phyloP scores from a whole-genome alignment of 2,329 filamentous ascomycete genomes.

The Falciphora oryzae region DNA sequence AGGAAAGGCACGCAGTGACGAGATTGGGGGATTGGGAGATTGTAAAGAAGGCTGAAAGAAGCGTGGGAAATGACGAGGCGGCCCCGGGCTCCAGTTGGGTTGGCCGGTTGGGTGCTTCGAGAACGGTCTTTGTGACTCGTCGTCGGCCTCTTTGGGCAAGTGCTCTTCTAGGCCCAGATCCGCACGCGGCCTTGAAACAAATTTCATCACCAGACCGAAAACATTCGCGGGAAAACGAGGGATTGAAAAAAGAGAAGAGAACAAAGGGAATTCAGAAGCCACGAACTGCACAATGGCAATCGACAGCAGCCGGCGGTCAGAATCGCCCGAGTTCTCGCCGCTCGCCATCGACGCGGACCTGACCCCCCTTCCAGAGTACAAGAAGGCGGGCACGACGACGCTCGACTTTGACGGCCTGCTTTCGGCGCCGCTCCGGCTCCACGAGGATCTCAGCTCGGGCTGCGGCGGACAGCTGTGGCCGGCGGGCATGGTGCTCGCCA shows the following conservation, averaged over 20 bases:
- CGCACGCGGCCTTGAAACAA: background rate
- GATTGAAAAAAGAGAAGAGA: background rate
- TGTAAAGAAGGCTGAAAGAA: too few relatives aligned
- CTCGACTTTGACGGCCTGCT: constrained; percentile 65
- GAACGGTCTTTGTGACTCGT: background rate
- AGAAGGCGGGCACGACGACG: constrained; percentile 44
- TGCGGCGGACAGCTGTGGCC: constrained; percentile 96
- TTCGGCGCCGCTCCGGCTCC: constrained; percentile 62
- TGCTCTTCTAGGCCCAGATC: background rate
- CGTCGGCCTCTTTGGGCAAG: background rate
- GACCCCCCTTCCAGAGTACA: constrained; percentile 54
- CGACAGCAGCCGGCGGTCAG: constrained; percentile 1
- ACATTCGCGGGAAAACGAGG: background rate
- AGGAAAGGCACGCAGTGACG: background rate
- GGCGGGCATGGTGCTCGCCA: constrained; percentile 80
- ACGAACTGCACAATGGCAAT: constrained; percentile 11
- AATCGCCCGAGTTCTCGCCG: constrained; percentile 32
- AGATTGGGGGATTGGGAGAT: background rate
- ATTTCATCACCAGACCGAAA: background rate
- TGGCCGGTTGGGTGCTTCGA: background rate
- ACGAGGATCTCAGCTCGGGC: constrained; percentile 79
- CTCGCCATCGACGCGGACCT: constrained; percentile 46
- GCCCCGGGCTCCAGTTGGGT: too few relatives aligned
- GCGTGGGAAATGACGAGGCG: background rate
- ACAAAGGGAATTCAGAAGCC: background rate